Evolutionary conservation across 169 alveolate genomes (phyloP), one percentile per base, ranked within the genome.

Genomic region (Toxoplasma gondii): DNA sequence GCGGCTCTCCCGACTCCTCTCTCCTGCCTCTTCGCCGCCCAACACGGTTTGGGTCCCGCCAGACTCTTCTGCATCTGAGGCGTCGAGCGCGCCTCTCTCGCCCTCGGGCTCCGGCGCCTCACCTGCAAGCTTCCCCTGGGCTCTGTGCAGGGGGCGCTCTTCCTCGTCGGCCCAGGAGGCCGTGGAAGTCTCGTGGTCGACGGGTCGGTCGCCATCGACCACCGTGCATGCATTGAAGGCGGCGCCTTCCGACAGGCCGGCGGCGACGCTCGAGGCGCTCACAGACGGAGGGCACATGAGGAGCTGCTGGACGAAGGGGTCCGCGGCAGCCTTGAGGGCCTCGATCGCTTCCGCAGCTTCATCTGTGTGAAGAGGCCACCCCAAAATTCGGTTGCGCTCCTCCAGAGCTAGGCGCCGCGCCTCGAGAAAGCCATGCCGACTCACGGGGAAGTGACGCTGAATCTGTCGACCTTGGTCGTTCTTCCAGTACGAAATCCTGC

Each of bases 361-460:
- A 27, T 93, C 95, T 27, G 95, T 88, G 44, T 64, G 49, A 19
- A 74, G 91, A 16, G 95, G 95, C 95, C 93, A 87, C 31, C 95
- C 95, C 58, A 69, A 80, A 24, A 93, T 93, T 0, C 93, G 39
- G 53, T 93, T 93, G 67, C 95, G 93, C 91, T 93, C 95, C 87
- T 95, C 97, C 19, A 96, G 92, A 84, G 97, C 97, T 86, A 96
- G 92, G 81, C 94, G 95, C 31, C 97, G 92, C 84, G 97, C 97
- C 86, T 94, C 95, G 29, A 95, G 86, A 78, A 96, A 96, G 19
- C 97, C 97, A 80, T 88, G 95, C 31, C 96, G 92, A 83, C 96
- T 95, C 34, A 96, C 97, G 38, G 97, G 97, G 84, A 96, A 96
- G 91, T 96, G 97, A 78, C 95, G 95, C 91, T 96, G 97, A 45